Percentiles rank a stretch among this genome's conserved stretches.
These are phyloP conservation scores for Penicillium brasilianum DNA, from an alignment of 2,329 filamentous ascomycete genomes.

Conservation along the genomic window DNA sequence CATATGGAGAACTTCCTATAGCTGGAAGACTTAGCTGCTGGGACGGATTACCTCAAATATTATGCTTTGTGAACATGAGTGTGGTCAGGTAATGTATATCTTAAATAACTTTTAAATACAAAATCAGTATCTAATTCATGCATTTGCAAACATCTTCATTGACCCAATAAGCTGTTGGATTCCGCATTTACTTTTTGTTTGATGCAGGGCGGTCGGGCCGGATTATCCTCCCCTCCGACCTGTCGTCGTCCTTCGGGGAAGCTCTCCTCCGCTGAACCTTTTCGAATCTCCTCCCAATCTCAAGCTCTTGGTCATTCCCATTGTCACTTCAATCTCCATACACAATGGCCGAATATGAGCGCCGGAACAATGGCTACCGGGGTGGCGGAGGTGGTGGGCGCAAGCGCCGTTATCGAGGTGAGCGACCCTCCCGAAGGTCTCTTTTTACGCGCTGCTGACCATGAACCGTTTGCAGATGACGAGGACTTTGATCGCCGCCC, in stretches of 20 bases:
- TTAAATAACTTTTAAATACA: too few relatives aligned
- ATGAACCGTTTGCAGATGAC: conserved; percentile 61
- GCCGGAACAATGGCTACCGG: conserved; percentile 60
- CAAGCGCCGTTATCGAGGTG: conserved; percentile 82
- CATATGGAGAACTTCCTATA: too few relatives aligned
- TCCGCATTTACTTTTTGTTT: neutral
- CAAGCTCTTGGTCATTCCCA: conserved; percentile 12
- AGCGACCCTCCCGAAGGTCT: conserved; percentile 16
- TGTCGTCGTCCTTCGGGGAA: conserved; percentile 21
- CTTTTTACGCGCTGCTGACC: conserved; percentile 34
- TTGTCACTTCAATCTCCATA: conserved; percentile 12
- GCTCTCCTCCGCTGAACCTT: conserved; percentile 20
- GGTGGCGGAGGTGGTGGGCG: conserved; percentile 55
- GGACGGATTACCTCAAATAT: too few relatives aligned
- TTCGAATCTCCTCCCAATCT: conserved; percentile 5
- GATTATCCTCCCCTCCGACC: conserved; percentile 27
- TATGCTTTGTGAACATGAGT: too few relatives aligned
- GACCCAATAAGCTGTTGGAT: neutral
- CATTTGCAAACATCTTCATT: too few relatives aligned
- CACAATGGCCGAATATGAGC: conserved; percentile 59
- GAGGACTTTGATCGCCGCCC: conserved; percentile 76
- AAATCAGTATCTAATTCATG: too few relatives aligned
- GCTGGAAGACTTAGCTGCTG: too few relatives aligned
- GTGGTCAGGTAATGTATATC: too few relatives aligned
- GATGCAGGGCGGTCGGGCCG: conserved; percentile 19